Evolutionary conservation across 192 early-diverging fungal genomes (phyloP).

Genomic region (Mortierella alpina): DNA sequence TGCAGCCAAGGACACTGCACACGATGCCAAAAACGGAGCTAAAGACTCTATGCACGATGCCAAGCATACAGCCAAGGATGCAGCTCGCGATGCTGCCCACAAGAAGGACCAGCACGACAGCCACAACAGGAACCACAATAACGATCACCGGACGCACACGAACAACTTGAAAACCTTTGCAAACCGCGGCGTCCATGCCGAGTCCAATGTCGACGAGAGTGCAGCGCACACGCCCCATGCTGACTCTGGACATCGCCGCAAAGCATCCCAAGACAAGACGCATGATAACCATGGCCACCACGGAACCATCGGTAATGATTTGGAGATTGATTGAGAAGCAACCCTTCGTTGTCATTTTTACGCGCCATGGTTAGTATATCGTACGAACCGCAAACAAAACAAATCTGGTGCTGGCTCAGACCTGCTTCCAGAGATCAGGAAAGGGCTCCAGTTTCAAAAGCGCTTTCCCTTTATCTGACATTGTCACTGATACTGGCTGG

Average conservation of each 20-base stretch:
- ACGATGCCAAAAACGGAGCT: conserved; percentile 4
- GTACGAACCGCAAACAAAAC: no score
- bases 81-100: background rate
- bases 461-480: background rate
- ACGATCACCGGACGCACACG: conserved; percentile 16
- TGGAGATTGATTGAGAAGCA: conserved; percentile 1
- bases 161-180: conserved; percentile 35
- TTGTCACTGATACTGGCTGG: background rate
- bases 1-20: conserved; percentile 2
- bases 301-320: conserved; percentile 31
- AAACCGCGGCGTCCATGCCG: conserved; percentile 16
- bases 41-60: background rate
- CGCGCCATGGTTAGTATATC: background rate
- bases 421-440: background rate
- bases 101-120: background rate
- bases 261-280: conserved; percentile 20
- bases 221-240: conserved; percentile 13
- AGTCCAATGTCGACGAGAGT: conserved; percentile 17
- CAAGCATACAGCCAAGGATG: conserved; percentile 5
- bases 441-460: background rate
- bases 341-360: background rate
- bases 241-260: conserved; percentile 31
- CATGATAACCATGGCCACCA: background rate
- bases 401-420: no score
- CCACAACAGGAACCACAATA: background rate